These are phyloP conservation scores for Kwoniella heveanensis DNA, from an alignment of 768 basidiomycete genomes.

Conservation along the genomic window DNA sequence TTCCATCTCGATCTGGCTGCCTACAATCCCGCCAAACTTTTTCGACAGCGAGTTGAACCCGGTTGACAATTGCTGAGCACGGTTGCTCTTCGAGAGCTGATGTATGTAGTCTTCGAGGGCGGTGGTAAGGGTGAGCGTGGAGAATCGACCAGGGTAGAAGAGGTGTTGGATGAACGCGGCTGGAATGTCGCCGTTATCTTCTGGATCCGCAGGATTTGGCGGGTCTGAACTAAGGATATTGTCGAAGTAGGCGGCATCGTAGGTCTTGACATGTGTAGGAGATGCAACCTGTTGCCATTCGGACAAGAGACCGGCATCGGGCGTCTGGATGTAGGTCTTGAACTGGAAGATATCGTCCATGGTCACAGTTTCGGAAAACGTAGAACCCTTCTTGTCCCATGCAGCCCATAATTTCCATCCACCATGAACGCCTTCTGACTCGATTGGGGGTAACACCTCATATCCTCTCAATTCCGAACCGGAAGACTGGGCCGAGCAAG, in stretches of 20 bases:
- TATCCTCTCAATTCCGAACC: conserved; percentile 43
- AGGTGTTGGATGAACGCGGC: conserved; percentile 79
- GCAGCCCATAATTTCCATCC: conserved; percentile 46
- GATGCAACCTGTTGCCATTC: conserved; percentile 44
- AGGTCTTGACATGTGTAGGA: conserved; percentile 22
- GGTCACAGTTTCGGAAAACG: conserved; percentile 27
- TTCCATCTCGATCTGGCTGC: conserved; percentile 75
- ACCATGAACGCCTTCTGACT: conserved; percentile 19
- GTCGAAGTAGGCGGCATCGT: conserved; percentile 73
- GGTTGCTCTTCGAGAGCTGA: conserved; percentile 60
- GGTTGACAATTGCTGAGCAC: conserved; percentile 59
- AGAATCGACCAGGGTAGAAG: conserved; percentile 86
- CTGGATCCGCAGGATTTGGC: conserved; percentile 42
- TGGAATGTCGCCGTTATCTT: conserved; percentile 60
- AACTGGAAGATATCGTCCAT: conserved; percentile 62
- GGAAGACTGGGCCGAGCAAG: conserved; percentile 53
- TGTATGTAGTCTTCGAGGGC: conserved; percentile 82
- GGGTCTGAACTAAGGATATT: conserved; percentile 67
- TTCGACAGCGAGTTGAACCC: conserved; percentile 68
- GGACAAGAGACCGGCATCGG: conserved; percentile 25
- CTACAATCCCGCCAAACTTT: conserved; percentile 80
- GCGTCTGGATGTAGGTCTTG: conserved; percentile 60
- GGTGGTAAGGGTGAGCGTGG: conserved; percentile 73
- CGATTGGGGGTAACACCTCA: conserved; percentile 32
- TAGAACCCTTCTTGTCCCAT: conserved; percentile 46